Base-by-base conservation (phyloP, 2,329 filamentous ascomycete genomes). In the Fusarium buharicum region DNA sequence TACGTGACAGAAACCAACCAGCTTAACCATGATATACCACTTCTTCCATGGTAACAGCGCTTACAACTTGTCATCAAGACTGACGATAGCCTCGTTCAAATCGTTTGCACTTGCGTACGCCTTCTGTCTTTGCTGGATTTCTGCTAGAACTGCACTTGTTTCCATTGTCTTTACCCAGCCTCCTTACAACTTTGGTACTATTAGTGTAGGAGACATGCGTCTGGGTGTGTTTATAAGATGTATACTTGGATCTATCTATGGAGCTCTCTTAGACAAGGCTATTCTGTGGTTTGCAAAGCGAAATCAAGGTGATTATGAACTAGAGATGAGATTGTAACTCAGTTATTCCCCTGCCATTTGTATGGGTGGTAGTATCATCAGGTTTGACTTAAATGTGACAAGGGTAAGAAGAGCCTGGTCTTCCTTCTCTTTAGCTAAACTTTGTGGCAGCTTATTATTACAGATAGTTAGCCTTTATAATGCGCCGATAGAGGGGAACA, bases 221-320 rank as follows among this genome's bases (percentile, higher is more conserved):
- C 40, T 69, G 1, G 62, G 61, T 0, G 62, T 67, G 0, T 73
- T 77, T 3, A 58, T 79, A 8, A 77, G 78, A 1, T 75, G 72
- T 12, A 45, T 78, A 0, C 39, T 79, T 6, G 78, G 77, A 0
- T 63, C 68, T 0, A 11, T 77, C 0, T 77, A 77, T 38, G 76
- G 74, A 2, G 62, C 70, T 2, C 14, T 80, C 2, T 71, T 72
- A 0, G 78, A 81, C 49, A 66, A 69, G 54, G 72, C 71, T 0
- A 74, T 78, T 39, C 24, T 76, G 4, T 71, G 67, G 47, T 69
- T 77, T n/a, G 68, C 78, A 0, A 68, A 69, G 9, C 66, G 72
- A 2, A 78, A 79, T 8, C 65, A 70, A 1, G 77, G 77, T 2
- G 72, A 75, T 22, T 79, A 76, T 46, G 77, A 79, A 50, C 78